Percentiles rank a stretch among this genome's conserved stretches.
phyloP scores from a whole-genome alignment of 176 grass and related monocot genomes.

The Ensete ventricosum region DNA sequence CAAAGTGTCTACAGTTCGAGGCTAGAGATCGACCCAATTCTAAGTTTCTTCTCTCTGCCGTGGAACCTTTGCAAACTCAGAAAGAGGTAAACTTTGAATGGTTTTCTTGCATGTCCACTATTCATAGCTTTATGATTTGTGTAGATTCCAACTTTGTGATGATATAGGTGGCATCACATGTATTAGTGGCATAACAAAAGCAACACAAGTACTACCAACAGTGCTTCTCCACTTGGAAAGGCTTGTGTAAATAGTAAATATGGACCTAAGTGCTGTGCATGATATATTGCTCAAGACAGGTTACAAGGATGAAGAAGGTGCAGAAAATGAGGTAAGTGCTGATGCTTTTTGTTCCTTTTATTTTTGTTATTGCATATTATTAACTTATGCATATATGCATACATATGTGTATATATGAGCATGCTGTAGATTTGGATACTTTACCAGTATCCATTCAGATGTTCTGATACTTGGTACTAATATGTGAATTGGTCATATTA shows the following conservation, averaged over 20 bases:
- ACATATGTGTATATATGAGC: too few relatives aligned
- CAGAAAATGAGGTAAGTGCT: slow-evolving; percentile 65
- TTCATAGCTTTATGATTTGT: neutral
- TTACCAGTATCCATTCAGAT: too few relatives aligned
- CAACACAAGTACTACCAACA: slow-evolving; percentile 44
- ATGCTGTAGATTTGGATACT: too few relatives aligned
- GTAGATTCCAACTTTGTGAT: slow-evolving; percentile 8
- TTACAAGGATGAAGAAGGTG: slow-evolving; percentile 90
- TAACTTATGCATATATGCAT: too few relatives aligned
- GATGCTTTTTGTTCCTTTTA: neutral
- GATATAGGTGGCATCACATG: slow-evolving; percentile 62
- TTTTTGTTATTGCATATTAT: neutral
- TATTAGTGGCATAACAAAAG: slow-evolving; percentile 60
- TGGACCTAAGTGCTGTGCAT: slow-evolving; percentile 86
- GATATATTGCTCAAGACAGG: slow-evolving; percentile 78
- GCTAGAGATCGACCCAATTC: slow-evolving; percentile 76
- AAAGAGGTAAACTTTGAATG: slow-evolving; percentile 51
- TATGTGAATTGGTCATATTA: too few relatives aligned
- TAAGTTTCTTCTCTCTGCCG: slow-evolving; percentile 61
- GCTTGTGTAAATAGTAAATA: slow-evolving; percentile 79
- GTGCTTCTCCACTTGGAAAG: slow-evolving; percentile 75
- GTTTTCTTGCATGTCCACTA: neutral
- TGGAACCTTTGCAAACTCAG: slow-evolving; percentile 68
- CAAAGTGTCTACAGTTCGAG: slow-evolving; percentile 85
- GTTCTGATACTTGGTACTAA: too few relatives aligned